Evolutionary conservation across 257 asterid species (phyloP), one percentile per base, ranked within the genome.

Genomic region (Leonotis leonurus): DNA sequence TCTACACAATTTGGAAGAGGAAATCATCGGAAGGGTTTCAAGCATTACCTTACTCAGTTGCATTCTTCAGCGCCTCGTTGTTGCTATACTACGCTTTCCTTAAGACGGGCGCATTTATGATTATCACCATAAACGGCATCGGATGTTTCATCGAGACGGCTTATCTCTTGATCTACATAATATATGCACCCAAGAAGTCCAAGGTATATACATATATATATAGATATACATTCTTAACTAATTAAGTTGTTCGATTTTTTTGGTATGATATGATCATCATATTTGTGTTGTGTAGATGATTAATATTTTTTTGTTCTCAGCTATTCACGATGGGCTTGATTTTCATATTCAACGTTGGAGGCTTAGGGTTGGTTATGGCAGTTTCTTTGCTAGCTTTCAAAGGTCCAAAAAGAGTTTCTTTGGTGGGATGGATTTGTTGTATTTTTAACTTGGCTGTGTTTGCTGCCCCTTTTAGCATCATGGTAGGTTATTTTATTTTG

Each of bases 351-450:
- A 76, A 85, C 26, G 22, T 78, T 11, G 87, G 87, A 78, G 77
- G 70, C 8, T 43, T 85, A 17, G 89, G 85, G 56, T 2, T 67
- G 45, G 62, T 88, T 11, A 12, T 74, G 57, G 21, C 55, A 10
- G 62, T 76, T 11, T 77, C 96, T 5, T 6, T 68, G 22, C 29
- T 77, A 46, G 61, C 71, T 3, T 51, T 73, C 9, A 51, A 80
- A 24, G 92, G 90, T 12, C 0, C 78, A 0, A 52, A 71, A 3
- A 74, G 90, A 60, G 85, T 80, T 2, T 22, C 68, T 22, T 12
- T 80, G 0, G 86, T 85, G 17, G 96, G 96, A 75, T 88, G 96
- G 96, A 55, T 57, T 2, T 83, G 92, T 68, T 90, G 87, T 12
- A 64, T 56, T 14, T 35, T 83, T 53, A 83, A 81, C 68, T 40